A percentile compares a stretch with the other conserved stretches of the same genome.
phyloP scores from a whole-genome alignment of 768 basidiomycete species.

The Podaxis sp. region DNA sequence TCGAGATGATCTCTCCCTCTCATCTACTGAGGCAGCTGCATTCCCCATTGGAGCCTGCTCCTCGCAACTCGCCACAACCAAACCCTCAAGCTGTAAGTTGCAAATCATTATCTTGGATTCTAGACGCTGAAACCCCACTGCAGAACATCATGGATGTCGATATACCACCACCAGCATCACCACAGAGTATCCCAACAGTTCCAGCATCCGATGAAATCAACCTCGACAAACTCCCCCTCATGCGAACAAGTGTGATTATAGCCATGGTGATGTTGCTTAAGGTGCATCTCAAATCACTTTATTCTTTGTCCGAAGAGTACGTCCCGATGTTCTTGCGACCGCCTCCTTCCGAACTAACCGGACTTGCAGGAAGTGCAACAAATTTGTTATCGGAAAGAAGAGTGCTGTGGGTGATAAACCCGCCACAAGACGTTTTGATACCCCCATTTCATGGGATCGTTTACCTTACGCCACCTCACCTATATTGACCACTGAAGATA shows the following conservation, averaged over 20 bases:
- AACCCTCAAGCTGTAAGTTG: constrained; percentile 14
- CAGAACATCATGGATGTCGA: constrained; percentile 18
- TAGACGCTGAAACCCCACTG: neutral
- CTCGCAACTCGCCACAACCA: constrained; percentile 5
- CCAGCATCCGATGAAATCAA: neutral
- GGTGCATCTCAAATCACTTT: constrained; percentile 76
- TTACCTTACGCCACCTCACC: constrained; percentile 62
- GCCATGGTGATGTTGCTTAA: constrained; percentile 88
- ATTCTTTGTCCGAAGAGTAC: constrained; percentile 89
- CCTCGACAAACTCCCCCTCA: constrained; percentile 27
- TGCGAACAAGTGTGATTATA: constrained; percentile 71
- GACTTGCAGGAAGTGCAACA: constrained; percentile 78
- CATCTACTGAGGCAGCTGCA: constrained; percentile 64
- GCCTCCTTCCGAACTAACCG: neutral
- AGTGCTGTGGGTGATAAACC: constrained; percentile 83
- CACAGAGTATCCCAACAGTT: neutral
- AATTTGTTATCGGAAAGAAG: constrained; percentile 87
- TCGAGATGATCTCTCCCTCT: constrained; percentile 68
- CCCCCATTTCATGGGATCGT: constrained; percentile 67
- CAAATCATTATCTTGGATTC: neutral
- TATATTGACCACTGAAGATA: constrained; percentile 59
- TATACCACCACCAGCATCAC: neutral
- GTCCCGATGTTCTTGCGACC: constrained; percentile 22
- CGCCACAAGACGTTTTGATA: constrained; percentile 56
- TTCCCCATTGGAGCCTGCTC: constrained; percentile 19